These are phyloP conservation scores for Alternaria postmessia DNA, from an alignment of 2,329 filamentous ascomycete species.

Conservation along the genomic window DNA sequence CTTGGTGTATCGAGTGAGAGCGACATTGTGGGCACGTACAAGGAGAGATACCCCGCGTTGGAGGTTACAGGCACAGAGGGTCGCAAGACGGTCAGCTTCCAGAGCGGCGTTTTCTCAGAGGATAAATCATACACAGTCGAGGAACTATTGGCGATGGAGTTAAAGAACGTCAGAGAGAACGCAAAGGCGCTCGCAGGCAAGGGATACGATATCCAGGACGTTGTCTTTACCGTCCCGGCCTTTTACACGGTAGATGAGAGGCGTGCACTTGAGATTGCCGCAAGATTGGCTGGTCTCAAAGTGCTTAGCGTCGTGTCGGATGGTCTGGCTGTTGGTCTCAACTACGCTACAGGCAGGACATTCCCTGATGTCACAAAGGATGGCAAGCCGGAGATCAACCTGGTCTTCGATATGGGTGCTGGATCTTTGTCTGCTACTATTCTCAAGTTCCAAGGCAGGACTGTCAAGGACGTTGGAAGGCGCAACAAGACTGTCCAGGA, in stretches of 20 bases:
- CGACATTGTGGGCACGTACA: conserved; percentile 73
- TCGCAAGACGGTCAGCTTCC: conserved; percentile 76
- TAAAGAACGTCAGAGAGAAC: conserved; percentile 89
- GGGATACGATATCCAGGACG: conserved; percentile 76
- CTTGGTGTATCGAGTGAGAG: conserved; percentile 73
- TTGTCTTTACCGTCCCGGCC: conserved; percentile 86
- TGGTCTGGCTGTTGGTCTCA: conserved; percentile 88
- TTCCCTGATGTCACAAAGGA: conserved; percentile 86
- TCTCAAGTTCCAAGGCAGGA: conserved; percentile 85
- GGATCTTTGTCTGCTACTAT: conserved; percentile 92
- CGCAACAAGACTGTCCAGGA: conserved; percentile 98
- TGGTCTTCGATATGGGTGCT: conserved; percentile 98
- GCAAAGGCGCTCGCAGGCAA: conserved; percentile 84
- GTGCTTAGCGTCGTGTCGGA: conserved; percentile 87
- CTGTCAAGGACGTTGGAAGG: conserved; percentile 88
- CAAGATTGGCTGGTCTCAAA: conserved; percentile 85
- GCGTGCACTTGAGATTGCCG: conserved; percentile 82
- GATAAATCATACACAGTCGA: conserved; percentile 76
- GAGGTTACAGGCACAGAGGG: conserved; percentile 69
- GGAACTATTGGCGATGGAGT: conserved; percentile 94
- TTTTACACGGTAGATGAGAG: conserved; percentile 94
- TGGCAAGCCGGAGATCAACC: conserved; percentile 85
- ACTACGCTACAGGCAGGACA: conserved; percentile 90
- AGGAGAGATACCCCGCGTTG: conserved; percentile 78
- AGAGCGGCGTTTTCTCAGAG: conserved; percentile 74